These are phyloP conservation scores for Panicum hallii DNA, from an alignment of 202 grass and related monocot species.

Conservation along the genomic window DNA sequence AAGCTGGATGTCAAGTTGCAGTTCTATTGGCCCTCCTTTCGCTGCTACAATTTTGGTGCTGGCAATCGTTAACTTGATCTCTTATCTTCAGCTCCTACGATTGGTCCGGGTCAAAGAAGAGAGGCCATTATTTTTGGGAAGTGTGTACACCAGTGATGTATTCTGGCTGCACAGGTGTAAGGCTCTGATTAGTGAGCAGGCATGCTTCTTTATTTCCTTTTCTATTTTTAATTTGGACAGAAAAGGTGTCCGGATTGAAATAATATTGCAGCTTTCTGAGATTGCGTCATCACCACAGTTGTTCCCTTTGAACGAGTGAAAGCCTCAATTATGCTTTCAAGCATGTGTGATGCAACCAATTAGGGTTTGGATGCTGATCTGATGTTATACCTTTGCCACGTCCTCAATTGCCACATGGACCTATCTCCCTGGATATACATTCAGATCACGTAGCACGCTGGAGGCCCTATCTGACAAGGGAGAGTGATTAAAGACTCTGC, in stretches of 20 bases:
- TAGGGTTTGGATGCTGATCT: neutral
- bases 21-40: neutral
- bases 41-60: neutral
- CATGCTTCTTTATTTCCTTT: neutral
- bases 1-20: constrained; percentile 10
- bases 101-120: constrained; percentile 22
- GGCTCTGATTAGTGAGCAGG: neutral
- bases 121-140: constrained; percentile 26
- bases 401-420: constrained; percentile 12
- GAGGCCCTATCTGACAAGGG: neutral
- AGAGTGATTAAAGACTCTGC: neutral
- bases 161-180: constrained; percentile 7
- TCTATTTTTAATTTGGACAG: neutral
- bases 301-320: constrained; percentile 19
- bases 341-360: constrained; percentile 4
- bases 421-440: neutral
- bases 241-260: constrained; percentile 42
- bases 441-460: neutral
- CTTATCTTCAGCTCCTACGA: constrained; percentile 28
- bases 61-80: neutral
- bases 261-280: constrained; percentile 43
- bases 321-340: constrained; percentile 38
- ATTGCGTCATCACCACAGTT: constrained; percentile 16
- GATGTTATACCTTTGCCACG: neutral
- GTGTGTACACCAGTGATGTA: neutral